Base-by-base conservation (phyloP, 1,284 basidiomycete genomes). In the Cutaneotrichosporon arboriforme region DNA sequence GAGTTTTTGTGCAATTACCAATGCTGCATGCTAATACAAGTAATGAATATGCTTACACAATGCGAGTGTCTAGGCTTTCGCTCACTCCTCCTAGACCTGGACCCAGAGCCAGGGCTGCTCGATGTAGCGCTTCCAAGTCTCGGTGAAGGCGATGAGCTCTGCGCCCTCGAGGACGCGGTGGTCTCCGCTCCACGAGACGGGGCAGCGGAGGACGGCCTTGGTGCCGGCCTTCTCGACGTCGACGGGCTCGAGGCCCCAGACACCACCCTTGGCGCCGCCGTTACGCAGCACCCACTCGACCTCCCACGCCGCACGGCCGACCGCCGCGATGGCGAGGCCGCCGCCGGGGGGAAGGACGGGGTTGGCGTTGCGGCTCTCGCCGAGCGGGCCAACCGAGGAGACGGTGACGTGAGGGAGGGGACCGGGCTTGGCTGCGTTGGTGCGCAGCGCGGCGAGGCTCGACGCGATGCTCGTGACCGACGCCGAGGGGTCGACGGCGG, bases 91-190 rank as follows among this genome's bases (percentile, higher is more conserved):
- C 33, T 54, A 59, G 13, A 66, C 54, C 41, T 59, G 47, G 41
- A 71, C 22, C 72, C 72, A 73, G 65, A 85, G 77, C 72, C 82
- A 83, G 1, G 92, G 92, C 20, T 79, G 74, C 76, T 94, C 90
- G 26, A 93, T 84, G 76, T 84, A 90, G 18, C 76, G 77, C 63
- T 91, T 85, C 90, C 92, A 96, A 41, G 81, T 80, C 76, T 93
- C 89, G 46, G 92, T 87, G 70, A 96, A 90, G 51, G 86, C 85
- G 42, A 90, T 90, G 57, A 96, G 73, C 76, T 96, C 92, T 0
- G 90, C 91, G 7, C 92, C 92, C 70, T 96, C 91, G 8, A 73
- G 62, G 60, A 94, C 84, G 17, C 92, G 77, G 77, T 96, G 92
- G 70, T 96, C 92, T 31, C 87, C 92, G 61, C 84, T 85, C 87